phyloP scores from a whole-genome alignment of 2,329 filamentous ascomycete genomes.

The Cephalotrichum gorgonifer region DNA sequence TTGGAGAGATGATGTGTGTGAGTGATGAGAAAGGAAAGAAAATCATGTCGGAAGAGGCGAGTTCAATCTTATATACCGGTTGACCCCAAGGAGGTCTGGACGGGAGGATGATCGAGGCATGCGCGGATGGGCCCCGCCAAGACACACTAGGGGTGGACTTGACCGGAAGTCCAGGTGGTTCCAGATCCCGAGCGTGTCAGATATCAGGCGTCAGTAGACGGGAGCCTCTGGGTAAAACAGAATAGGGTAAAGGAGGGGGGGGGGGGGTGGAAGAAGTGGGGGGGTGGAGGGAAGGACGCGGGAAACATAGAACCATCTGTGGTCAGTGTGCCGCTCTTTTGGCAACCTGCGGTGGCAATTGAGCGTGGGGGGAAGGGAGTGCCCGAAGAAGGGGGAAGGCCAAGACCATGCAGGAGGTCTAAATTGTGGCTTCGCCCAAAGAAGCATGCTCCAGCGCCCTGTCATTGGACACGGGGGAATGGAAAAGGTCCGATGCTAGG shows the following conservation, averaged over 20 bases:
- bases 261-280: neutral
- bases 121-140: constrained; percentile 5
- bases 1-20: constrained; percentile 22
- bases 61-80: constrained; percentile 25
- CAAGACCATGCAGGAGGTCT: neutral
- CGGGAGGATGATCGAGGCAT: constrained; percentile 1
- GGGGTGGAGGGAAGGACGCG: too few species aligned
- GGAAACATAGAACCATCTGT: neutral
- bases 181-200: constrained; percentile 30
- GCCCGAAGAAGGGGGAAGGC: neutral
- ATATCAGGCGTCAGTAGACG: constrained; percentile 18
- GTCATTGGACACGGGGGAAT: neutral
- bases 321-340: neutral
- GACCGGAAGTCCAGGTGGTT: constrained; percentile 19
- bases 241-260: constrained; percentile 7
- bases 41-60: constrained; percentile 12
- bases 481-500: constrained; percentile 6
- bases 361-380: neutral
- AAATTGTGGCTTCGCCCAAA: neutral
- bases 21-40: constrained; percentile 9
- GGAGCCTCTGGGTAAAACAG: constrained; percentile 21
- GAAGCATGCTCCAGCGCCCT: neutral
- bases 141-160: constrained; percentile 2
- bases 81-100: neutral
- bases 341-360: too few species aligned